Base-by-base conservation (phyloP, 371 early-diverging fungal species). In the Rhizopus microsporus region DNA sequence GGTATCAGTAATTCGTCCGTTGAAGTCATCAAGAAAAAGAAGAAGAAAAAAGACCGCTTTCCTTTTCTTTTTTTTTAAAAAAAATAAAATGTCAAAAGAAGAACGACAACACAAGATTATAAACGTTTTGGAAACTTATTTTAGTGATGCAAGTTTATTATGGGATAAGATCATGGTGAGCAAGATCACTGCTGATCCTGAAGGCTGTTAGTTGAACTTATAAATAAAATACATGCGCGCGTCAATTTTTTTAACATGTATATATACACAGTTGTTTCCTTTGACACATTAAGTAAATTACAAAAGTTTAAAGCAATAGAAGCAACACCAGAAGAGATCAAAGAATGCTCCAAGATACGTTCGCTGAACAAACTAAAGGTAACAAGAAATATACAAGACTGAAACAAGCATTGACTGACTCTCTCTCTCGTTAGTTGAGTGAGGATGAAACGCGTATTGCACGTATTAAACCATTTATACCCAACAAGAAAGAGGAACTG, bases 91-190 rank as follows among this genome's bases (percentile, higher is more conserved):
- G 5, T 34, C 39, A 23, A 17, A 34, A 33, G 39, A 49, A 13
- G 59, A 63, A 23, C 47, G 59, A 54, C 37, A 56, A 7, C 63
- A 54, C n/a, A 69, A 70, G 44, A 57, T 71, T 13, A 43, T 58
- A 4, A 76, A 72, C 45, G 38, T 54, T n/a, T 53, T 77, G 7
- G 74, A 73, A 40, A 71, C 69, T 7, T 74, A 65, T 33, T 78
- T 75, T 42, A 75, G 75, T 52, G 78, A 78, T 64, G 71, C 74
- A 29, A 71, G 66, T 51, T 40, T 78, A 1, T 32, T 64, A 40
- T 75, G 73, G 71, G 75, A 78, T 51, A 75, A 78, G 54, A 17
- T 69, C 0, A 54, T 78, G 68, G 48, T 53, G 5, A 46, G 46
- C n/a, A 45, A 74, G 23, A 60, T 77, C 9, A 5, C 54, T 8